Base-by-base conservation (phyloP, 345 rosid species). In the Eucalyptus regnans region DNA sequence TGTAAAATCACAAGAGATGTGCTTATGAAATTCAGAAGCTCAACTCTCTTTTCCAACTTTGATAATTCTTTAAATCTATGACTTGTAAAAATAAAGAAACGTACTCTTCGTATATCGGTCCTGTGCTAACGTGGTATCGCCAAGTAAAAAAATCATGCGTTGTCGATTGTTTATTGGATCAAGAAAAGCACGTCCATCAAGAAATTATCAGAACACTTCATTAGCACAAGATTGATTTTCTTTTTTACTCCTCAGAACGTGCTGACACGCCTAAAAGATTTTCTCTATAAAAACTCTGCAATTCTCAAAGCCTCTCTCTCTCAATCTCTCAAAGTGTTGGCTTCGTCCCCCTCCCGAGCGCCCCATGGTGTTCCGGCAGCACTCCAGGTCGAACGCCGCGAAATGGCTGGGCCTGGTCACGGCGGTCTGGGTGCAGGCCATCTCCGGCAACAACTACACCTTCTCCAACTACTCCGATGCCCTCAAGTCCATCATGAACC, bases 371-470 rank as follows among this genome's bases (percentile, higher is more conserved):
- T 50, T 86, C 87, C 87, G 9, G 87, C 87, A 9, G 33, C 5
- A 86, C 33, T 46, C 52, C 87, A 49, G 10, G 43, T 88, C 76
- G 43, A 50, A 88, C 58, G 90, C 97, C 90, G n/a, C 89, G 37
- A 96, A 96, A 95, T 97, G 99, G 99, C 95, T 97, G 46, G 99
- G 99, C 3, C 95, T 97, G 64, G 98, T 97, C 2, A 95, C 98
- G 2, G 99, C 99, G 29, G 98, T 97, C 37, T 97, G 99, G 99
- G 98, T 97, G 33, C 98, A 96, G 91, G 81, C 97, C 87, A 92
- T 97, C 58, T 96, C 99, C 41, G 99, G 99, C 91, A 97, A 97
- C 94, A 97, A 97, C 89, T 96, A 97, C 93, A 94, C 98, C 4
- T 97, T 97, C 92, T 95, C 99, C 4, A 96, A 97, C 87, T 97